Percentiles rank a stretch among this genome's conserved stretches.
Conservation (phyloP, 2,329 filamentous ascomycete genomes). For the Aureobasidium melanogenum region DNA sequence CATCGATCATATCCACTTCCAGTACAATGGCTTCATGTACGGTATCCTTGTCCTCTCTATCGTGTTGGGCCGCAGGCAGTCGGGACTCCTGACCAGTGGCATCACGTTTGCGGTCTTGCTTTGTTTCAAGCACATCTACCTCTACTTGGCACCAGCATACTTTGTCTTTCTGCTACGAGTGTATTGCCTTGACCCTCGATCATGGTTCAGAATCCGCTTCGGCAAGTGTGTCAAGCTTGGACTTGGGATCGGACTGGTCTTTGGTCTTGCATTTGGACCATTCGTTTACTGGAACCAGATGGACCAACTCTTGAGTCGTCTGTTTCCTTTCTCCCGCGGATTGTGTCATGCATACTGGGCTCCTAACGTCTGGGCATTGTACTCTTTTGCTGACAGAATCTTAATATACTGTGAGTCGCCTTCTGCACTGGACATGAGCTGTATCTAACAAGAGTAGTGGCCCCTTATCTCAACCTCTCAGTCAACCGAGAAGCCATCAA, state of each 20-base stretch:
- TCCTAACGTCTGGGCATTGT: conserved; percentile 93
- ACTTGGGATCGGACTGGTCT: conserved; percentile 58
- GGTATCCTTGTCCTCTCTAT: conserved; percentile 81
- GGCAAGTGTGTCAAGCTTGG: conserved; percentile 79
- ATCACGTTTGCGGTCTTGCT: conserved; percentile 75
- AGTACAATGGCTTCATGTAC: conserved; percentile 97
- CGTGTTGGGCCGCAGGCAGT: conserved; percentile 66
- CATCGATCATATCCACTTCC: conserved; percentile 97
- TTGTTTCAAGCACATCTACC: conserved; percentile 96
- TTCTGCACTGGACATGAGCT: not conserved
- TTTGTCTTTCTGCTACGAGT: conserved; percentile 84
- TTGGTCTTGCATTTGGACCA: conserved; percentile 78
- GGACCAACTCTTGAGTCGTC: conserved; percentile 68
- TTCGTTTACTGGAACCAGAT: conserved; percentile 77
- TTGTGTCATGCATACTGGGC: conserved; percentile 98
- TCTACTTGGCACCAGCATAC: conserved; percentile 92
- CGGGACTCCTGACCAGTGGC: conserved; percentile 68
- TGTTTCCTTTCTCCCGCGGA: conserved; percentile 91
- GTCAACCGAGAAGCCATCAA: conserved; percentile 67
- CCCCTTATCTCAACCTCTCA: conserved; percentile 66
- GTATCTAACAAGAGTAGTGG: conserved; percentile 45
- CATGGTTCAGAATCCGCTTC: conserved; percentile 63
- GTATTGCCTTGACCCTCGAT: conserved; percentile 76
- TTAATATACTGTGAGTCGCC: conserved; percentile 63
- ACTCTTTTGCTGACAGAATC: conserved; percentile 79